Evolutionary conservation across 1,139 yeast species (phyloP).

Genomic region (Suhomyces ambrosiae): DNA sequence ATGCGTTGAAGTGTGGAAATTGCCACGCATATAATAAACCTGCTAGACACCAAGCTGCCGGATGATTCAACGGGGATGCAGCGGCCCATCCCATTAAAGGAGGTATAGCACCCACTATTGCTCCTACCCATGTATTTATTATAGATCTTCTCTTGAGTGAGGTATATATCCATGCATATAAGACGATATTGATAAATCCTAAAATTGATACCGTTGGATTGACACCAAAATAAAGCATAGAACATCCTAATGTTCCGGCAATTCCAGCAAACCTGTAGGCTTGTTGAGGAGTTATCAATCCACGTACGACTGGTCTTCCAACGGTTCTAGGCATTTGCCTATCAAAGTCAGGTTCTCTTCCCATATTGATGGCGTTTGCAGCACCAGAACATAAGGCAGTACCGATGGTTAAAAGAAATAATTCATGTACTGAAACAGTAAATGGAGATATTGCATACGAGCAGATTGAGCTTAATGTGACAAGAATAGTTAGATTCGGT

Average conservation of each 20-base stretch:
- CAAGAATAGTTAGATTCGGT: conserved; percentile 84
- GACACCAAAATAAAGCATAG: conserved; percentile 74
- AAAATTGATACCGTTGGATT: conserved; percentile 80
- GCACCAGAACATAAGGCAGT: conserved; percentile 88
- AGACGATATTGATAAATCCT: conserved; percentile 74
- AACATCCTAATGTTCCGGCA: conserved; percentile 71
- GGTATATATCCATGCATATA: conserved; percentile 90
- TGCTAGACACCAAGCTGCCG: conserved; percentile 96
- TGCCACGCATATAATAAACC: conserved; percentile 95
- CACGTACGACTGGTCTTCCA: conserved; percentile 88
- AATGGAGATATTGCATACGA: conserved; percentile 91
- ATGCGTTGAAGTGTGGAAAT: conserved; percentile 94
- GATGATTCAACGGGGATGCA: conserved; percentile 74
- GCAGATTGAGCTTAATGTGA: conserved; percentile 88
- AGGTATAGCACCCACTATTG: conserved; percentile 96
- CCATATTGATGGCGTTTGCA: conserved; percentile 97
- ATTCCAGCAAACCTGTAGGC: conserved; percentile 80
- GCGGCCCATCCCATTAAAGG: conserved; percentile 99
- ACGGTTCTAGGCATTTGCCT: conserved; percentile 86
- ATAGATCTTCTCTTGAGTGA: conserved; percentile 84
- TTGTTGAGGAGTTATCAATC: conserved; percentile 69
- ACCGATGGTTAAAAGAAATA: conserved; percentile 76
- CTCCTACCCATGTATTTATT: conserved; percentile 97
- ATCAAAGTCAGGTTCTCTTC: conserved; percentile 90
- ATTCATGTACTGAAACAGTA: conserved; percentile 68